Percentiles rank a stretch among this genome's conserved stretches.
phyloP scores from a whole-genome alignment of 108 stramenopile genomes.

The Nitzschia sp. region DNA sequence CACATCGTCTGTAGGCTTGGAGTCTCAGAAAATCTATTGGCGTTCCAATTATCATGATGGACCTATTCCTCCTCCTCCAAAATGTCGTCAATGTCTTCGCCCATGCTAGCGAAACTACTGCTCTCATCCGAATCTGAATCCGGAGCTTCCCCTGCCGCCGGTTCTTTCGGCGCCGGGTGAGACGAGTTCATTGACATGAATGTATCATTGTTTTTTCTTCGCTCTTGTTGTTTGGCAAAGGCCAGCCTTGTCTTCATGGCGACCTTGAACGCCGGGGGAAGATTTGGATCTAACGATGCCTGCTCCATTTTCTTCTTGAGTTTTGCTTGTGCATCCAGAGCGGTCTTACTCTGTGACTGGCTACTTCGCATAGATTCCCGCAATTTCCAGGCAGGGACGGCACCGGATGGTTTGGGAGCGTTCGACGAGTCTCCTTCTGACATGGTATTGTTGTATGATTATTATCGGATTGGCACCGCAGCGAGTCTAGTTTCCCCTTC shows the following conservation, averaged over 20 bases:
- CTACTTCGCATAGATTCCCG: constrained; percentile 9
- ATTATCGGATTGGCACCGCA: too few relatives aligned
- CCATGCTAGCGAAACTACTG: constrained; percentile 19
- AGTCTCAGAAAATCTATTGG: too few relatives aligned
- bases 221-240: constrained; percentile 27
- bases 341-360: too few relatives aligned
- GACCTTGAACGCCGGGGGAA: constrained; percentile 26
- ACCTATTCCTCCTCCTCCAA: not conserved
- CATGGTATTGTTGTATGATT: not conserved
- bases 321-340: constrained; percentile 1
- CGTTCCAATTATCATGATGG: too few relatives aligned
- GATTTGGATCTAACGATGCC: constrained; percentile 14
- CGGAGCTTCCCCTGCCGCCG: not conserved
- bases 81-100: constrained; percentile 20
- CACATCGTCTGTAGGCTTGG: too few relatives aligned
- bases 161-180: constrained; percentile 12
- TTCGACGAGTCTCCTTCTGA: not conserved
- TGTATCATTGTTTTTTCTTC: constrained; percentile 28
- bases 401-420: constrained; percentile 1
- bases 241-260: constrained; percentile 16
- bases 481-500: too few relatives aligned
- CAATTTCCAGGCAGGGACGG: constrained; percentile 30
- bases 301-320: constrained; percentile 23
- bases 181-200: constrained; percentile 23
- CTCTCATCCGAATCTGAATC: constrained; percentile 2